Evolutionary conservation across 208 protist species (phyloP).

Genomic region (Trypanosoma mega): DNA sequence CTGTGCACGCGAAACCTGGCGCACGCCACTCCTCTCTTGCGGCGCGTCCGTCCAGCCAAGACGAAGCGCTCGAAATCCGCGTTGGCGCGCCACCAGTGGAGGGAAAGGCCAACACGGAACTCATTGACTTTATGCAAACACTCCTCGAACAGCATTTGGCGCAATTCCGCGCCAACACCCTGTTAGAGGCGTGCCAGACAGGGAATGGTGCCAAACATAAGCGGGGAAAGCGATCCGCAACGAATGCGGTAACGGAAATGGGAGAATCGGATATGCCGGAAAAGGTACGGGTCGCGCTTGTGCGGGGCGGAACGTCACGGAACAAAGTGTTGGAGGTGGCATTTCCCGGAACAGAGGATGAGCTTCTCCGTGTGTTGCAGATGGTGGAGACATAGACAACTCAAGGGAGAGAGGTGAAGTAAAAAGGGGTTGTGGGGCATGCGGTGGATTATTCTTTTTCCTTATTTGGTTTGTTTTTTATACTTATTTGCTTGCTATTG

Average conservation of each 20-base stretch:
- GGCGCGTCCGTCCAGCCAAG: conserved; percentile 18
- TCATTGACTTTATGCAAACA: conserved; percentile 62
- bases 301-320: conserved; percentile 53
- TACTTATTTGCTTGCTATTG: not conserved
- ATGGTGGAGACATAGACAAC: conserved; percentile 23
- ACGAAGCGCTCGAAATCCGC: conserved; percentile 48
- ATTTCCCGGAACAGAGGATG: conserved; percentile 60
- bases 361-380: conserved; percentile 50
- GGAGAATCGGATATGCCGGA: conserved; percentile 5
- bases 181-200: not conserved
- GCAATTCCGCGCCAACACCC: conserved; percentile 11
- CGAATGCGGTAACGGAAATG: conserved; percentile 1
- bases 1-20: conserved; percentile 76
- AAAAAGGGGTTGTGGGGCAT: not conserved
- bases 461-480: conserved; percentile 5
- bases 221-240: conserved; percentile 13
- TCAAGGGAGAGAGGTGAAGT: not conserved
- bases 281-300: conserved; percentile 48
- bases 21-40: conserved; percentile 47
- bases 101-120: conserved; percentile 77
- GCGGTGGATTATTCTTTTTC: conserved; percentile 1
- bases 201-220: conserved; percentile 8
- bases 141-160: conserved; percentile 37
- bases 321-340: conserved; percentile 51
- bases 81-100: conserved; percentile 74